phyloP scores from a whole-genome alignment of 2,329 filamentous ascomycete genomes.

The Arthrinium phaeospermum region DNA sequence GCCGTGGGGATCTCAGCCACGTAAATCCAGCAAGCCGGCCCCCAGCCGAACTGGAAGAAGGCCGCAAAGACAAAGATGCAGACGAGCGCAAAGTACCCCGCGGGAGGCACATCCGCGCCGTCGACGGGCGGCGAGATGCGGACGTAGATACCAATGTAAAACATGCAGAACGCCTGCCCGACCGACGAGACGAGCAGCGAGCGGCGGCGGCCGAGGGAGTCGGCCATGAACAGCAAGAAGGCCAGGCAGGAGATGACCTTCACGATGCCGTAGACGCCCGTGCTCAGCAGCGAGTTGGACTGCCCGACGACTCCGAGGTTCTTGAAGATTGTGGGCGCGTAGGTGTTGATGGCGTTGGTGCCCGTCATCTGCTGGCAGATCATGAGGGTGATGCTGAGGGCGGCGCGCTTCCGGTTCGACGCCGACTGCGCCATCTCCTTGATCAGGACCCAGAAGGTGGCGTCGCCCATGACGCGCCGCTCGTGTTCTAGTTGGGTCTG shows the following conservation, averaged over 20 bases:
- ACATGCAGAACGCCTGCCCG: conserved; percentile 65
- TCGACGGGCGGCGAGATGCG: conserved; percentile 59
- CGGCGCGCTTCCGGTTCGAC: conserved; percentile 66
- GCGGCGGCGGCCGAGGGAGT: conserved; percentile 63
- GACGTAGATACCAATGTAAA: conserved; percentile 70
- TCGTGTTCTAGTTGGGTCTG: conserved; percentile 67
- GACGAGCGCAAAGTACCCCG: conserved; percentile 69
- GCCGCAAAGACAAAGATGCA: conserved; percentile 72
- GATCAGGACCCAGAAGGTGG: conserved; percentile 60
- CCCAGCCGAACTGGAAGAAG: conserved; percentile 71
- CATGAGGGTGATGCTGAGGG: conserved; percentile 67
- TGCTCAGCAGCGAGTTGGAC: conserved; percentile 62
- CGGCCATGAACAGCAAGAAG: conserved; percentile 65
- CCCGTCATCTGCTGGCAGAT: conserved; percentile 78
- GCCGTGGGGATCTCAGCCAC: conserved; percentile 70
- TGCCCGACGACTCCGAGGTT: conserved; percentile 49
- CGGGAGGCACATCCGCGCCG: conserved; percentile 57
- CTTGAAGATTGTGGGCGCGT: conserved; percentile 41
- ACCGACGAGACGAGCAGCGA: conserved; percentile 64
- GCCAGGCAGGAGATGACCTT: conserved; percentile 63
- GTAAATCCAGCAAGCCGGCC: conserved; percentile 68
- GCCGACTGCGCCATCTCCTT: conserved; percentile 67
- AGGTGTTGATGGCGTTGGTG: conserved; percentile 44
- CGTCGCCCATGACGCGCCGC: conserved; percentile 59
- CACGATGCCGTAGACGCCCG: conserved; percentile 67